phyloP scores from a whole-genome alignment of 768 basidiomycete species.

The Amanita jacksonii region DNA sequence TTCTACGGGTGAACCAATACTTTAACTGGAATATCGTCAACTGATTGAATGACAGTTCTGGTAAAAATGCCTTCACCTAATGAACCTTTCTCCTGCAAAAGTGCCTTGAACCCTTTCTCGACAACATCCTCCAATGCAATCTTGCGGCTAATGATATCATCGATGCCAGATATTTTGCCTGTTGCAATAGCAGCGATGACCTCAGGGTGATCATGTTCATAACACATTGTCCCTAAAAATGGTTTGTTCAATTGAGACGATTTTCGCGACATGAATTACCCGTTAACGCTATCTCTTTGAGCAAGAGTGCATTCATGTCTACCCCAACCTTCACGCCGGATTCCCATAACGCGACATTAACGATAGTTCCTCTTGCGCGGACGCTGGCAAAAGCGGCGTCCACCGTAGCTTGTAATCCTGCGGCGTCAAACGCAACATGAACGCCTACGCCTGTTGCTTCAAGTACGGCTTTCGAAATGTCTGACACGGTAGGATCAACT shows the following conservation, averaged over 20 bases:
- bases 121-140: constrained; percentile 33
- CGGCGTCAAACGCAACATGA: constrained; percentile 38
- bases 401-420: constrained; percentile 30
- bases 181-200: constrained; percentile 28
- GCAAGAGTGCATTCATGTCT: constrained; percentile 26
- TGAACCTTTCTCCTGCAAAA: constrained; percentile 30
- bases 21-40: not conserved
- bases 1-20: constrained; percentile 3
- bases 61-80: constrained; percentile 23
- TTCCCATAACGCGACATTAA: constrained; percentile 38
- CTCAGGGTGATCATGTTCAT: constrained; percentile 29
- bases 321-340: constrained; percentile 17
- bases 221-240: constrained; percentile 25
- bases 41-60: too few relatives aligned
- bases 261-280: constrained; percentile 16
- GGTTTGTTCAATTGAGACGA: not conserved
- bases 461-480: constrained; percentile 19
- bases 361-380: constrained; percentile 27
- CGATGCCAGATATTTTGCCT: constrained; percentile 29
- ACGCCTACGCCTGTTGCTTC: constrained; percentile 26
- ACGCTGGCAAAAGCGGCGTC: constrained; percentile 26
- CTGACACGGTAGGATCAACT: constrained; percentile 23
- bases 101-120: constrained; percentile 29
- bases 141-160: constrained; percentile 32
- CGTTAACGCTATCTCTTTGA: constrained; percentile 29